Conservation (phyloP, 768 basidiomycete genomes). For the Thelephora aurantiotincta region DNA sequence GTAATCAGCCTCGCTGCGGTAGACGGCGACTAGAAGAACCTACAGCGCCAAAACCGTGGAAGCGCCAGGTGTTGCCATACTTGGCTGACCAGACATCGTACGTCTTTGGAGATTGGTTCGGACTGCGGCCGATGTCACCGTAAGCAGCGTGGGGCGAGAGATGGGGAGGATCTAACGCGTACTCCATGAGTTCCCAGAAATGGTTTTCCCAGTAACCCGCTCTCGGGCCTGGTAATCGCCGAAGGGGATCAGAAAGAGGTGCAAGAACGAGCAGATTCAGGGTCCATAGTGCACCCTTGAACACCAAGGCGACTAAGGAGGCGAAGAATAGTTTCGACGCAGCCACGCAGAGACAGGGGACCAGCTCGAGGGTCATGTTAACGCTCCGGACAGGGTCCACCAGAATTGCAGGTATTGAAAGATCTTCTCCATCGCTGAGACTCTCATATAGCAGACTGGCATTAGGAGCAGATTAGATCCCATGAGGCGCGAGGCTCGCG, state of each 20-base stretch:
- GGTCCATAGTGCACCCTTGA: slow-evolving; percentile 25
- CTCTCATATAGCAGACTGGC: too few relatives aligned
- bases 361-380: too few relatives aligned
- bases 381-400: too few relatives aligned
- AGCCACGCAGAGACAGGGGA: neutral
- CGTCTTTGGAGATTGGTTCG: slow-evolving; percentile 23
- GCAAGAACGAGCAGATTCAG: slow-evolving; percentile 27
- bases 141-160: neutral
- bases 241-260: slow-evolving; percentile 34
- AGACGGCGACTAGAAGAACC: slow-evolving; percentile 1
- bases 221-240: slow-evolving; percentile 32
- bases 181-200: slow-evolving; percentile 33
- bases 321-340: neutral
- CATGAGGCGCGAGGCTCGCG: too few relatives aligned
- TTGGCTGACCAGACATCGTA: slow-evolving; percentile 28
- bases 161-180: slow-evolving; percentile 7
- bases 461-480: too few relatives aligned
- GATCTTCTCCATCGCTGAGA: too few relatives aligned
- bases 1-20: neutral
- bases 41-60: slow-evolving; percentile 41
- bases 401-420: too few relatives aligned
- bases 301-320: slow-evolving; percentile 14
- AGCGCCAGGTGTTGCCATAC: slow-evolving; percentile 37
- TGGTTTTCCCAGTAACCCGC: slow-evolving; percentile 28
- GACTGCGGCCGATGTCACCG: slow-evolving; percentile 17